Evolutionary conservation across 2,329 filamentous ascomycete genomes (phyloP).

Genomic region (Botrytis pseudocinerea): DNA sequence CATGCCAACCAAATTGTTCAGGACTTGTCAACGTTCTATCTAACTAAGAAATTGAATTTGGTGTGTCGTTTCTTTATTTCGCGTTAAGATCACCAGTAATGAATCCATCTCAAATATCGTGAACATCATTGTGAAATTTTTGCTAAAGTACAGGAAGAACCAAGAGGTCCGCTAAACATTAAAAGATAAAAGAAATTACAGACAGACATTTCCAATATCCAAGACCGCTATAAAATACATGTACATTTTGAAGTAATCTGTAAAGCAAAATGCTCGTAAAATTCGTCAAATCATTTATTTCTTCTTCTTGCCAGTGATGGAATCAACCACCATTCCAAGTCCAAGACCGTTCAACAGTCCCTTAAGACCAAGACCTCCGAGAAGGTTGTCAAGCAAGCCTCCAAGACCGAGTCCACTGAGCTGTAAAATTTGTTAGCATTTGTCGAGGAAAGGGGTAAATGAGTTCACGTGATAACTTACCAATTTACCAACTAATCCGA

Average conservation of each 20-base stretch:
- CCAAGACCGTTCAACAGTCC: slow-evolving; percentile 75
- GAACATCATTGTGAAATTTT: slow-evolving; percentile 9
- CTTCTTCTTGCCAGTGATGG: slow-evolving; percentile 50
- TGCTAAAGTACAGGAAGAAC: slow-evolving; percentile 18
- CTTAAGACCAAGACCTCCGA: slow-evolving; percentile 75
- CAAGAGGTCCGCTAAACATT: neutral
- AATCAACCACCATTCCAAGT: slow-evolving; percentile 49
- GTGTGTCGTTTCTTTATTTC: no score
- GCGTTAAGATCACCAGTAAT: neutral
- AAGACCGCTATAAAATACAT: slow-evolving; percentile 21
- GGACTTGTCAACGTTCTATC: neutral
- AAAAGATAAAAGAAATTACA: neutral
- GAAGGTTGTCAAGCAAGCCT: slow-evolving; percentile 73
- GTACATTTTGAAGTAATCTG: slow-evolving; percentile 1
- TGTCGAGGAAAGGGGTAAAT: neutral
- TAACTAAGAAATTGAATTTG: no score
- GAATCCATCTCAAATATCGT: neutral
- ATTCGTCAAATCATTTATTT: slow-evolving; percentile 19
- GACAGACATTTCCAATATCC: slow-evolving; percentile 1
- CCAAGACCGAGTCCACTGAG: slow-evolving; percentile 74
- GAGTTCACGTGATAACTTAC: slow-evolving; percentile 39
- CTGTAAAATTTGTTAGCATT: slow-evolving; percentile 17
- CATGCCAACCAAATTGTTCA: neutral
- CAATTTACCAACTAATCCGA: slow-evolving; percentile 79
- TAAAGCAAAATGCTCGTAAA: neutral